Evolutionary conservation across 768 basidiomycete species (phyloP), one percentile per base, ranked within the genome.

Genomic region (Paxillus rubicundulus): DNA sequence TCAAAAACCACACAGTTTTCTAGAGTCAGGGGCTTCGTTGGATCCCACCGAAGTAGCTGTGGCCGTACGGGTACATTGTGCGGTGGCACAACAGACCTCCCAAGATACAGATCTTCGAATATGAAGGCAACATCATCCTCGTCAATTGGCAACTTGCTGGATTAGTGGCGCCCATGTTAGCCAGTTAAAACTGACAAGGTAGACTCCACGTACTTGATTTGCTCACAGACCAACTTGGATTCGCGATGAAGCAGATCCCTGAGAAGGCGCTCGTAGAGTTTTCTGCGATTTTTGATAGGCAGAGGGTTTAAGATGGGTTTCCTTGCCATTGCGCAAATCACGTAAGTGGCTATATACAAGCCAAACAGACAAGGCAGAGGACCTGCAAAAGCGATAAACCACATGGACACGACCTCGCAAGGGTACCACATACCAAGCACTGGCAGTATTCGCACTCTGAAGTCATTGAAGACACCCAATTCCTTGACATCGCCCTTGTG

Each of bases 331-430:
- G 87, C 87, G 66, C 89, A 91, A 6, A 95, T 72, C 52, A 99
- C 83, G 64, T 91, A 98, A 0, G 92, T 91, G 17, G 91, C 89
- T 36, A 87, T 86, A 59, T 96, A 80, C 55, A 98, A 78, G 14
- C 95, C 97, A 66, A 99, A 98, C 52, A 96, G 84, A 2, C 89
- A 82, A 0, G 94, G 95, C 8, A 97, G 71, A 0, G 94, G 89
- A 0, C 68, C 68, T 69, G 2, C 10, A 34, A 43, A 24, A 21
- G 21, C 61, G 30, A 53, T 48, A 21, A 12, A 52, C 13, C 18
- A 4, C 6, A 41, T n/a, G 20, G n/a, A 20, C 24, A 47, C 20
- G 28, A 14, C 20, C 16, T 5, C 40, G 37, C 32, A 32, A 24
- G n/a, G 33, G n/a, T 43, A 34, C 17, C 20, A 65, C 80, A 7